phyloP scores from a whole-genome alignment of 306 rosid species.

The Gleditsia sinensis region DNA sequence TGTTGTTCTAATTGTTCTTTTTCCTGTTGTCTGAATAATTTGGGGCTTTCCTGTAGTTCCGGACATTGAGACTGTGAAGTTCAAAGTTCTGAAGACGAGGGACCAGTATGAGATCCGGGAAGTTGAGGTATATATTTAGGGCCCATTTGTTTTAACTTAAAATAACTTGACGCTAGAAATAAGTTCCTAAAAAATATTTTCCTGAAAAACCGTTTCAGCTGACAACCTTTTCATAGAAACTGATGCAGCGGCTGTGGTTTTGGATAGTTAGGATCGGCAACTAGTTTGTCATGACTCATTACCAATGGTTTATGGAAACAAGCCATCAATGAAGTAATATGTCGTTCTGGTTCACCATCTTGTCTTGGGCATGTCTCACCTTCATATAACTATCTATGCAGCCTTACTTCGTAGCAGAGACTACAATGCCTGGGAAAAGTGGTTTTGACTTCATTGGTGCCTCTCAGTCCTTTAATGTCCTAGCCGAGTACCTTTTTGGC shows the following conservation, averaged over 20 bases:
- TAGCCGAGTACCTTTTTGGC: constrained; percentile 94
- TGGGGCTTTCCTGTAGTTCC: constrained; percentile 63
- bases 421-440: constrained; percentile 84
- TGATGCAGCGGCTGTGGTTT: background rate
- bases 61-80: constrained; percentile 78
- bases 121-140: constrained; percentile 61
- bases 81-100: constrained; percentile 63
- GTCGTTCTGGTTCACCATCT: background rate
- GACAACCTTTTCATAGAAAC: background rate
- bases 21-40: background rate
- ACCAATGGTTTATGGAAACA: background rate
- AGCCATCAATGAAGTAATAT: background rate
- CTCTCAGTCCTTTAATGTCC: constrained; percentile 80
- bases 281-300: background rate
- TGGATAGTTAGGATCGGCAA: background rate
- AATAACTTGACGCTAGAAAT: background rate
- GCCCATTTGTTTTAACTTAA: background rate
- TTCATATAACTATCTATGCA: constrained; percentile 44
- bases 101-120: constrained; percentile 85
- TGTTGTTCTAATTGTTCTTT: constrained; percentile 4
- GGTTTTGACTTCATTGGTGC: constrained; percentile 84
- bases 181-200: background rate
- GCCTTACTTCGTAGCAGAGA: constrained; percentile 89
- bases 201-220: background rate
- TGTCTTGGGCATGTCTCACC: constrained; percentile 10